A percentile compares a stretch with the other conserved stretches of the same genome.
Conservation (phyloP, 2,329 filamentous ascomycete species). For the Claviceps capensis region DNA sequence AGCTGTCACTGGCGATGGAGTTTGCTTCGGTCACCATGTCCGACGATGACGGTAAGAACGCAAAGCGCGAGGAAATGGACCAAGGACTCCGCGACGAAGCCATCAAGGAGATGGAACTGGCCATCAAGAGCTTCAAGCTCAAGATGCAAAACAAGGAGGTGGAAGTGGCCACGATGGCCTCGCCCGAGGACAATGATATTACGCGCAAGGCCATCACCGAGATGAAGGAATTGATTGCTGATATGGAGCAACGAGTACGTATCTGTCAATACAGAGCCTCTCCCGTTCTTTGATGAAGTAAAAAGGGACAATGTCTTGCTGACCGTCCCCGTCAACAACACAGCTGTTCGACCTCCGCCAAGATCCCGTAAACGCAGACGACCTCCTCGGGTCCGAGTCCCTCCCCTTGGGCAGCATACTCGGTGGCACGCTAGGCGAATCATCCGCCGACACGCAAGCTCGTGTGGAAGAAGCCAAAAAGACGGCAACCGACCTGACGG, state of each 20-base stretch:
- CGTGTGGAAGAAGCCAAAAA: constrained; percentile 60
- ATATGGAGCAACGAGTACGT: constrained; percentile 62
- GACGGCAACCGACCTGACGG: constrained; percentile 57
- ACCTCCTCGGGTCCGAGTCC: constrained; percentile 19
- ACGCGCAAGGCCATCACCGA: constrained; percentile 51
- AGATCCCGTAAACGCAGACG: constrained; percentile 34
- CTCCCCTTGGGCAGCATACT: constrained; percentile 45
- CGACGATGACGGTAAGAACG: constrained; percentile 31
- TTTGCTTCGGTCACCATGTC: constrained; percentile 68
- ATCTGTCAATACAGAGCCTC: background rate
- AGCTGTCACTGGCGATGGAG: constrained; percentile 86
- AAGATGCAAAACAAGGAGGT: constrained; percentile 59
- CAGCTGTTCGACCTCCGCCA: constrained; percentile 55
- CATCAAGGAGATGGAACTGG: constrained; percentile 55
- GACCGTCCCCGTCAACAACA: background rate
- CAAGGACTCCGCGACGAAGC: constrained; percentile 59
- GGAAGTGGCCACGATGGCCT: constrained; percentile 46
- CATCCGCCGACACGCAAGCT: constrained; percentile 45
- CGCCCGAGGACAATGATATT: constrained; percentile 53
- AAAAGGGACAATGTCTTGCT: background rate
- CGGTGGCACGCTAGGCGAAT: constrained; percentile 48
- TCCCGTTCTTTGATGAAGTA: background rate
- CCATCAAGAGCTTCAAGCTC: constrained; percentile 57
- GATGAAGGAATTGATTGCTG: constrained; percentile 63
- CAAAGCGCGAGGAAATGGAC: constrained; percentile 43